These are phyloP conservation scores for Sporothrix mexicana DNA, from an alignment of 2,329 filamentous ascomycete genomes.

Conservation along the genomic window DNA sequence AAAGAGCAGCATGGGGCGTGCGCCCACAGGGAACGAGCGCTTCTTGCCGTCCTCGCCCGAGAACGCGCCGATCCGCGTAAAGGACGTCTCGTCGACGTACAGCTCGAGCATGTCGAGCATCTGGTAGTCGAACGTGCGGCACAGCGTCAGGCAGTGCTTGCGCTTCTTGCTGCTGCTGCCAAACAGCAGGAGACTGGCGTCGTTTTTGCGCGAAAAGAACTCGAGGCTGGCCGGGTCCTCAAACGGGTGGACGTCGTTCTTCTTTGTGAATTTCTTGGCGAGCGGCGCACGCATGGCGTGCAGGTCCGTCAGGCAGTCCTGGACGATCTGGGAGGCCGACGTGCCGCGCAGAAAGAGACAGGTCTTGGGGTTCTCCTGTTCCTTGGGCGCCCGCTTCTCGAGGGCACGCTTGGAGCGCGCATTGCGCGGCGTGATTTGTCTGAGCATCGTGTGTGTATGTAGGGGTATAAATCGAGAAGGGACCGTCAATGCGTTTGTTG, in stretches of 20 bases:
- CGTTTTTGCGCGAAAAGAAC: constrained; percentile 97
- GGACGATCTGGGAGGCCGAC: constrained; percentile 79
- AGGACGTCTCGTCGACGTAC: constrained; percentile 75
- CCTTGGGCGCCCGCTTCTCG: constrained; percentile 89
- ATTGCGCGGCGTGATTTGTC: constrained; percentile 60
- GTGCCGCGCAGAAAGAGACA: constrained; percentile 89
- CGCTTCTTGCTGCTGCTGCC: constrained; percentile 90
- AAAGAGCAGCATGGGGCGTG: constrained; percentile 92
- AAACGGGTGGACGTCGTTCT: constrained; percentile 88
- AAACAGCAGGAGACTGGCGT: constrained; percentile 74
- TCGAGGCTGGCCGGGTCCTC: constrained; percentile 67
- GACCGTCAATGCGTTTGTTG: background rate
- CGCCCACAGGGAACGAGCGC: constrained; percentile 72
- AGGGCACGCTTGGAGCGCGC: constrained; percentile 94
- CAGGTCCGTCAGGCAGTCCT: constrained; percentile 84
- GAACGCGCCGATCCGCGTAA: constrained; percentile 73
- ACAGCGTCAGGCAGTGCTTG: constrained; percentile 85
- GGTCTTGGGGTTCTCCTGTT: constrained; percentile 86
- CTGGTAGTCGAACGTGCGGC: constrained; percentile 83
- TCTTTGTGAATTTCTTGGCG: constrained; percentile 92
- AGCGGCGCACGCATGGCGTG: constrained; percentile 83
- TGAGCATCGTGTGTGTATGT: constrained; percentile 35
- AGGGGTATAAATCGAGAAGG: background rate
- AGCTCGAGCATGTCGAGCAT: constrained; percentile 95
- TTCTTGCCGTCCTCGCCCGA: constrained; percentile 30